Evolutionary conservation across 805 yeast species (phyloP).

Genomic region (Ogataea nakhonphanomensis): DNA sequence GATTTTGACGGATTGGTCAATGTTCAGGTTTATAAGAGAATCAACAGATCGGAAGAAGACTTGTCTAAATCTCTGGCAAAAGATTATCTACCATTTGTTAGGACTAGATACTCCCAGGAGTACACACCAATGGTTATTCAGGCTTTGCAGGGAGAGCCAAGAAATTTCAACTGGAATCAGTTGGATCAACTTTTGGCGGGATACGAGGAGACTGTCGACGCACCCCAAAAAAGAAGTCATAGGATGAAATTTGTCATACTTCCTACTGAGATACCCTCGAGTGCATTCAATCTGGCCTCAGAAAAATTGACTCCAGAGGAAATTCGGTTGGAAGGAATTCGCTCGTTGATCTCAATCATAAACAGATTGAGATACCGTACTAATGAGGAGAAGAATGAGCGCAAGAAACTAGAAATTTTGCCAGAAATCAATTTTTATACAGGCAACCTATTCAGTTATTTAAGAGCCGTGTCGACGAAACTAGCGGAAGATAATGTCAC

Average conservation of each 20-base stretch:
- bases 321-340: conserved; percentile 84
- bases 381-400: conserved; percentile 37
- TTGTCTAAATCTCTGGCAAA: conserved; percentile 23
- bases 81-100: conserved; percentile 52
- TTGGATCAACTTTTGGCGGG: conserved; percentile 93
- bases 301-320: conserved; percentile 80
- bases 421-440: conserved; percentile 88
- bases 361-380: conserved; percentile 53
- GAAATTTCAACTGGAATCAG: conserved; percentile 80
- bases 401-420: conserved; percentile 43
- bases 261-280: conserved; percentile 69
- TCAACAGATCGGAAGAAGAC: conserved; percentile 28
- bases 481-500: conserved; percentile 18
- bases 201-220: conserved; percentile 67
- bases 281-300: conserved; percentile 38
- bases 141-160: conserved; percentile 49
- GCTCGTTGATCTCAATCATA: conserved; percentile 60
- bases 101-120: conserved; percentile 73
- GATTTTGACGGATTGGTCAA: conserved; percentile 70
- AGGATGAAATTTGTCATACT: conserved; percentile 80
- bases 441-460: conserved; percentile 69
- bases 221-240: conserved; percentile 50
- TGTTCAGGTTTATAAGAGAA: conserved; percentile 67
- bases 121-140: conserved; percentile 58
- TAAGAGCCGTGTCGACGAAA: conserved; percentile 37